Base-by-base conservation (phyloP, 1,284 basidiomycete species). In the Rhodotorula glutinis region DNA sequence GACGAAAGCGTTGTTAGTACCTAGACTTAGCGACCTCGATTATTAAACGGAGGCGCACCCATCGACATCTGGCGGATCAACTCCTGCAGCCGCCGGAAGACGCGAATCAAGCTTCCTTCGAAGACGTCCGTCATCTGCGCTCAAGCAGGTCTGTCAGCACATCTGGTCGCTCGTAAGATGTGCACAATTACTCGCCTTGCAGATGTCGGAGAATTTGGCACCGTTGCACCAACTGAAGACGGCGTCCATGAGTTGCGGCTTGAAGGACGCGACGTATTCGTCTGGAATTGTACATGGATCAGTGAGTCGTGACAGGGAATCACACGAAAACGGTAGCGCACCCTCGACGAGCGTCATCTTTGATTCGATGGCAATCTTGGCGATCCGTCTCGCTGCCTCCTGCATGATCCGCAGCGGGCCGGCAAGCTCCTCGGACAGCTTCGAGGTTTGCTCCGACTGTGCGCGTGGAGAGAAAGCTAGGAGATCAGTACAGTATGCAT, bases 171-270 rank as follows among this genome's bases (percentile, higher is more conserved):
- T 4, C 63, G 56, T 53, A 1, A 19, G 52, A 47, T 51, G 63
- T 11, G 33, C n/a, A 7, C 13, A 51, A 46, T 44, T 7, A 57
- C 56, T 17, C 9, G 91, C 91, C 85, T 97, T 96, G 85, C 91
- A 93, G 67, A 97, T 93, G 49, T 98, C 94, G 1, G 90, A 83
- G 80, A 99, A 98, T 43, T 91, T 91, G n/a, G 92, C 90, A 2
- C 96, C 96, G 43, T 91, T 87, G 81, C 95, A 98, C 96, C 96
- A 99, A 74, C 93, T 89, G 65, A 94, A 84, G 27, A 98, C 95
- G 8, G 90, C 89, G 74, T 98, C 95, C 92, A 98, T 98, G 66
- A 99, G 85, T 77, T 98, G 95, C 38, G 97, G 92, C 79, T 97
- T 97, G 87, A 99, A 99, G 23, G 88, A 89, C 65, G 87, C 84